Base-by-base conservation (phyloP, 306 rosid genomes). In the Delonix regia region DNA sequence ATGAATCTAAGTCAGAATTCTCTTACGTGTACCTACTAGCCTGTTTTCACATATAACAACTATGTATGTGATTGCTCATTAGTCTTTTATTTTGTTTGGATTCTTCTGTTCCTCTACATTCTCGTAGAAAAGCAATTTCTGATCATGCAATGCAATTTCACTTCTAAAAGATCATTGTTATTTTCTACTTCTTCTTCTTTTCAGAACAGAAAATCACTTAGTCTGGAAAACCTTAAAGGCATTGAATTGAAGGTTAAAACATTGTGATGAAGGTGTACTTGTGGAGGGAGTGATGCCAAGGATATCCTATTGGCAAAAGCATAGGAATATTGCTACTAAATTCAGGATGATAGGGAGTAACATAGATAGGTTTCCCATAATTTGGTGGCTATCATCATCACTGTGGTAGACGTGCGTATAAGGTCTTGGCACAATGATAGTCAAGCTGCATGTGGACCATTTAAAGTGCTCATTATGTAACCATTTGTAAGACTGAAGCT, bases 151-250 rank as follows among this genome's bases (percentile, higher is more conserved):
- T 27, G 14, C 14, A 27, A 47, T 25, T 44, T 27, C 42, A 49
- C 24, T 30, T 30, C 6, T n/a, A 15, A 70, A 30, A n/a, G 27
- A 47, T 3, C 28, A 27, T 27, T 12, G 44, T 38, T 12, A 13
- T 30, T 19, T 34, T 19, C 15, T 57, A n/a, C n/a, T n/a, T 25
- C 18, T 10, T 33, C 8, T 62, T 16, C 36, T 61, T 6, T 57
- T 34, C 4, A 33, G 14, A 18, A 63, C 13, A 44, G 44, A 24
- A 11, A 34, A 7, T 16, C 24, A 7, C 15, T 7, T 44, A 12
- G 28, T 49, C 60, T 70, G 44, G 75, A 70, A 49, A 70, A 42
- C 45, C 25, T 70, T 24, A 28, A 48, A 28, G 59, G 16, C n/a
- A 48, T 44, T 68, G 57, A 9, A 18, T 70, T 38, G 52, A 44